These are phyloP conservation scores for Dillenia turbinata DNA, from an alignment of 164 flowering plant genomes.

Conservation along the genomic window DNA sequence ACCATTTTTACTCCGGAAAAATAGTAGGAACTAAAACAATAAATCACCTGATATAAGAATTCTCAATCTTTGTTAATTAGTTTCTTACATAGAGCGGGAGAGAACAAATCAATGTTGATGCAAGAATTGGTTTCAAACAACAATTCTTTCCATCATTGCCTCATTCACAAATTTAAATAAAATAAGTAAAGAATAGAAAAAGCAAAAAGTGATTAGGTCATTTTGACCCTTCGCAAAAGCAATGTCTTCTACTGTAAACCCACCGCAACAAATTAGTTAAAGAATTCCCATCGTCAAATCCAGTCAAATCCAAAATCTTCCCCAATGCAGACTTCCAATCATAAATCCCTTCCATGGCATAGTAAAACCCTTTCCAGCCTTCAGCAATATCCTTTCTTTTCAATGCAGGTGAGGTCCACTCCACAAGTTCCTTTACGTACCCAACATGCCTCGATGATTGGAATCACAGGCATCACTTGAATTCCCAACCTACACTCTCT, in stretches of 20 bases:
- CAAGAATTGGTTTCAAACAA: no score
- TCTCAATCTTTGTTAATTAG: no score
- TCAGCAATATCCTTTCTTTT: conserved; percentile 56
- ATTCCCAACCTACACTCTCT: conserved; percentile 70
- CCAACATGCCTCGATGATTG: conserved; percentile 39
- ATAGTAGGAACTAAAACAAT: no score
- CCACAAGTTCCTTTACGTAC: conserved; percentile 42
- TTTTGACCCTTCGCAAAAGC: no score
- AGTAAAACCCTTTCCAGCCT: conserved; percentile 71
- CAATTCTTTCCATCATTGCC: no score
- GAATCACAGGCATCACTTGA: conserved; percentile 53
- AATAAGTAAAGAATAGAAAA: no score
- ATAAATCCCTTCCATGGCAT: conserved; percentile 54
- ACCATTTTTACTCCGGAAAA: no score
- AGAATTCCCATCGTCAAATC: conserved; percentile 64
- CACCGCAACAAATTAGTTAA: conserved; percentile 66
- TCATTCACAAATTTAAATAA: no score
- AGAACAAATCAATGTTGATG: no score
- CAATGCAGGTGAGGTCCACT: conserved; percentile 52
- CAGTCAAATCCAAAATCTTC: conserved; percentile 41
- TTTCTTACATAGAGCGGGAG: no score
- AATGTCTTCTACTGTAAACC: conserved; percentile 46
- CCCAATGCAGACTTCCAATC: conserved; percentile 41
- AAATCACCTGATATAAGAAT: no score
- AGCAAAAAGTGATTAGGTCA: no score